Conservation (phyloP, 805 yeast genomes). For the Vanderwaltozyma verrucispora region DNA sequence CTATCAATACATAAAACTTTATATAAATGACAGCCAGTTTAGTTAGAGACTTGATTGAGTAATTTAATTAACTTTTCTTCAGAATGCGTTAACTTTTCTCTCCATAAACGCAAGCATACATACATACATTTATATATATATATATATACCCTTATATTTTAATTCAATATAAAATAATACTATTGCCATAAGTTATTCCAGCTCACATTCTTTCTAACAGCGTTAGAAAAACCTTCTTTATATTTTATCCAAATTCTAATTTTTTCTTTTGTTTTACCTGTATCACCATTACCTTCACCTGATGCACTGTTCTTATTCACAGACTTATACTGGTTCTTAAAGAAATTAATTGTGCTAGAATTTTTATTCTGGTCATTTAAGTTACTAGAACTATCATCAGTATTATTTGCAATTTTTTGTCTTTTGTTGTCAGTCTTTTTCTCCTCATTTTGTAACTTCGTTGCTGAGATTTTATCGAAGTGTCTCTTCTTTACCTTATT, state of each 20-base stretch:
- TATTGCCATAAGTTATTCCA: conserved; percentile 54
- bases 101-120: neutral
- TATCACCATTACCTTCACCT: neutral
- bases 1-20: too few relatives aligned
- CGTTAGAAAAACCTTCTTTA: conserved; percentile 86
- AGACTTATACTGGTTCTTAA: conserved; percentile 35
- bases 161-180: neutral
- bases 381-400: neutral
- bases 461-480: conserved; percentile 12
- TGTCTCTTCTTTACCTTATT: conserved; percentile 28
- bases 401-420: conserved; percentile 1
- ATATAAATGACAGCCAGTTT: too few relatives aligned
- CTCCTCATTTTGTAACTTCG: conserved; percentile 12
- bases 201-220: conserved; percentile 72
- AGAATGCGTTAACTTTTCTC: too few relatives aligned
- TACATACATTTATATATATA: too few relatives aligned
- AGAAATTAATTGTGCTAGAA: conserved; percentile 26
- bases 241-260: conserved; percentile 69
- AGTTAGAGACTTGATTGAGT: too few relatives aligned
- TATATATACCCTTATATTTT: too few relatives aligned
- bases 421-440: conserved; percentile 13
- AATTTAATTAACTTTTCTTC: neutral
- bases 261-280: conserved; percentile 16
- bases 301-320: conserved; percentile 3
- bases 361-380: conserved; percentile 6